Evolutionary conservation across 2,329 filamentous ascomycete species (phyloP), one percentile per base, ranked within the genome.

Genomic region (Tolypocladium guangdongense): DNA sequence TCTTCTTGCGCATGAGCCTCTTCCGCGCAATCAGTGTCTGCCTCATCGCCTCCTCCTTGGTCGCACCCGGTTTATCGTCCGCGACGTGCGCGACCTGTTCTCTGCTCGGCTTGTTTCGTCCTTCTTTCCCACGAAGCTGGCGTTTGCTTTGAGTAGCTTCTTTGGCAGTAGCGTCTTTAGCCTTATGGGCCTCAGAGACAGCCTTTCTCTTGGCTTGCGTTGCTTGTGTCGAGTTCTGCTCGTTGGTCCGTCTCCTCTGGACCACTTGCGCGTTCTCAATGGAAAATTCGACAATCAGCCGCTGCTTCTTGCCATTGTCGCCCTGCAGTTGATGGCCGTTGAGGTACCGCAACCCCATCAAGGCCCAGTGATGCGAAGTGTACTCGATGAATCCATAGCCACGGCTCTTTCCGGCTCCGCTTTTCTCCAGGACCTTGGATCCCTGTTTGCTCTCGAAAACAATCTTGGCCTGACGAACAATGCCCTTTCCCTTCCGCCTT

Each of bases 301-400:
- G 80, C 70, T 93, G 91, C 67, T 90, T 92, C 71, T 87, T 89
- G 59, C 93, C 90, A 52, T 80, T 71, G 27, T 75, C 71, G 58
- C 78, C 81, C 62, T 78, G 74, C 20, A 83, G 61, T 35, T 80
- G 73, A 55, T 81, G 85, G 1, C 92, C 91, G 67, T 99, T 99
- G 54, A 99, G 78, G 84, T 90, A 97, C 48, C 93, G 80, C 57
- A 99, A 75, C 27, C 90, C 93, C 89, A 97, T 97, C 39, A 99
- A 78, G 16, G 93, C 93, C 77, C 87, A 92, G 50, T 93, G 86
- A 66, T 99, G 93, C 33, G 88, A 93, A 59, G 84, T 87, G 71
- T 96, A 99, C 72, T 99, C 93, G 60, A 99, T 87, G 74, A 99
- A 99, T 14, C 95, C 93, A 67, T 99, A 99, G 6, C 93, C 93